Conservation (phyloP, 2,329 filamentous ascomycete species). For the Diplocarpon mali region DNA sequence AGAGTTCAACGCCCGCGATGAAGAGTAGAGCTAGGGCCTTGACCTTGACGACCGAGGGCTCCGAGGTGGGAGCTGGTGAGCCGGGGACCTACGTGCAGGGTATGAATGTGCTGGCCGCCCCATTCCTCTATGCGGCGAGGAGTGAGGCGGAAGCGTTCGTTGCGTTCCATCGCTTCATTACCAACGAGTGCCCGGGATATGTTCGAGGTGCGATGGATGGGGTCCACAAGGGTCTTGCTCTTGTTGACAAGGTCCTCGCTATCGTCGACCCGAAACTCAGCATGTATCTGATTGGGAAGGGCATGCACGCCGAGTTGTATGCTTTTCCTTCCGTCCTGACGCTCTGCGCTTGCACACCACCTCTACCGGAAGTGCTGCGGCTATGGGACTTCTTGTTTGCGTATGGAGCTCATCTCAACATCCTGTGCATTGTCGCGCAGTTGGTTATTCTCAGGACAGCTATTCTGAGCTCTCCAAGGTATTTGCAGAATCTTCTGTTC, state of each 20-base stretch:
- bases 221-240: conserved; percentile 79
- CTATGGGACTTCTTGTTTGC: conserved; percentile 98
- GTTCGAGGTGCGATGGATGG: conserved; percentile 95
- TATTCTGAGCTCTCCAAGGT: conserved; percentile 78
- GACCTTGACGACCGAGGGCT: conserved; percentile 51
- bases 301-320: conserved; percentile 86
- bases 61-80: conserved; percentile 49
- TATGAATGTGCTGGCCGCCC: conserved; percentile 96
- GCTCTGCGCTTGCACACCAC: conserved; percentile 89
- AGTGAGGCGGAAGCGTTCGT: conserved; percentile 93
- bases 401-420: conserved; percentile 88
- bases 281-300: conserved; percentile 72
- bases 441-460: conserved; percentile 78
- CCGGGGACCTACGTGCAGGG: conserved; percentile 91
- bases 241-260: conserved; percentile 85
- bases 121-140: conserved; percentile 87
- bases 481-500: conserved; percentile 22
- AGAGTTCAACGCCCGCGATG: conserved; percentile 20
- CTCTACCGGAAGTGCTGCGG: conserved; percentile 80
- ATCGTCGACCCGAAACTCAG: conserved; percentile 87
- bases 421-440: conserved; percentile 93
- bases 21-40: conserved; percentile 41
- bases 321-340: conserved; percentile 93
- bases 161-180: conserved; percentile 80
- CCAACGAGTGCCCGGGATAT: conserved; percentile 81